Conservation (phyloP, 768 basidiomycete genomes). For the Symmetrospora coprosmae region DNA sequence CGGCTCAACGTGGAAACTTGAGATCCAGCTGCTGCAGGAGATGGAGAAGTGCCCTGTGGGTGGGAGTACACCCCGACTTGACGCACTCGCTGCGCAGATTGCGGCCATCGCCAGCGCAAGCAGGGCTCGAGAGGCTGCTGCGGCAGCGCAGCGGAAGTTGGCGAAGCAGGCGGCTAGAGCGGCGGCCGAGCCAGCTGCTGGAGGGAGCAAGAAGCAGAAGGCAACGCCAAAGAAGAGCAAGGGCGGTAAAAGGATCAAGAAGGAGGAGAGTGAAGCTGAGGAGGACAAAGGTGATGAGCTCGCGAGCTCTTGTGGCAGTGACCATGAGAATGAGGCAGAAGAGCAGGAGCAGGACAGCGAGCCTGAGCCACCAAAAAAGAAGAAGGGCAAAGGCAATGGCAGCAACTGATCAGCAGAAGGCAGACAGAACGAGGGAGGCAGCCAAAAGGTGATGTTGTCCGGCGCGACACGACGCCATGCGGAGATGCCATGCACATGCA, state of each 20-base stretch:
- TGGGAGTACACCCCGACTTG: neutral
- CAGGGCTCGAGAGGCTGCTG: too few relatives aligned
- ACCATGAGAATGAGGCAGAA: neutral
- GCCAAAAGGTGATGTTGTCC: too few relatives aligned
- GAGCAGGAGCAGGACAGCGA: neutral
- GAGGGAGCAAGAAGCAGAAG: neutral
- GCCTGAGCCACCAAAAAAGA: neutral
- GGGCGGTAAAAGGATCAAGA: neutral
- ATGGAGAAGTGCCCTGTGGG: constrained; percentile 27
- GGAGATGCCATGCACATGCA: neutral
- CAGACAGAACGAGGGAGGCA: neutral
- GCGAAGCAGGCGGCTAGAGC: constrained; percentile 1
- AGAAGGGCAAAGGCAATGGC: neutral
- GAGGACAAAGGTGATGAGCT: neutral
- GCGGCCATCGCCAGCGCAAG: neutral
- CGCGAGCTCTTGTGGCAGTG: neutral
- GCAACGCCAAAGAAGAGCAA: neutral
- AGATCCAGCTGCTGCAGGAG: constrained; percentile 51
- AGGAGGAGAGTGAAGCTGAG: constrained; percentile 7
- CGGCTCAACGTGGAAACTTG: constrained; percentile 46
- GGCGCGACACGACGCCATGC: too few relatives aligned
- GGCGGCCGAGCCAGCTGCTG: constrained; percentile 15
- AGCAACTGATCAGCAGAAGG: neutral
- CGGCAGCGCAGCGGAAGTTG: neutral
- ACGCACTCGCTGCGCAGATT: constrained; percentile 3